A percentile compares a stretch with the other conserved stretches of the same genome.
Conservation (phyloP, 768 basidiomycete genomes). For the Paxillus ammoniavirescens region DNA sequence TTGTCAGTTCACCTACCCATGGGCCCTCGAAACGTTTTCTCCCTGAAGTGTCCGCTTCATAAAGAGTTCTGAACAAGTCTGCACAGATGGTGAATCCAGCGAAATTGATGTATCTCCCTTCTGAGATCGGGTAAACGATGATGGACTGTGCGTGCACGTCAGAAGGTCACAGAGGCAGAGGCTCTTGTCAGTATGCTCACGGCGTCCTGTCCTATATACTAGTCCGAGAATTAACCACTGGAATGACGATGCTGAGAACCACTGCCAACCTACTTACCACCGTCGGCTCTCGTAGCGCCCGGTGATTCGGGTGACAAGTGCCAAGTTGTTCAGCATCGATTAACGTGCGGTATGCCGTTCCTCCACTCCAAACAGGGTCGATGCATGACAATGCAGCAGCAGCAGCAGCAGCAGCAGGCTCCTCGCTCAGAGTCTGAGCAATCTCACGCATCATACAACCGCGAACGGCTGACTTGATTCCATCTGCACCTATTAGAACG, state of each 20-base stretch:
- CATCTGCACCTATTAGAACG: conserved; percentile 69
- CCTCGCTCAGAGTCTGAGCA: conserved; percentile 31
- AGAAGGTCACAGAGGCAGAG: neutral
- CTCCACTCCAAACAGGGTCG: conserved; percentile 60
- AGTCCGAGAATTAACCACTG: neutral
- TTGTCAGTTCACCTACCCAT: conserved; percentile 50
- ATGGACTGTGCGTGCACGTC: conserved; percentile 42
- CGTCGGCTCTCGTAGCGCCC: conserved; percentile 43
- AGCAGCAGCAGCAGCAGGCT: conserved; percentile 44
- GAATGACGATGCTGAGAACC: neutral
- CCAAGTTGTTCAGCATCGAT: conserved; percentile 50
- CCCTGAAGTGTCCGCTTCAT: conserved; percentile 12
- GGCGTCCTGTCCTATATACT: conserved; percentile 59
- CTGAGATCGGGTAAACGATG: conserved; percentile 60
- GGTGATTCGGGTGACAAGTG: conserved; percentile 45
- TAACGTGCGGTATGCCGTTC: conserved; percentile 56
- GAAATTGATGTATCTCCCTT: conserved; percentile 59
- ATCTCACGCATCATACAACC: conserved; percentile 33
- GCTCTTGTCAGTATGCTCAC: conserved; percentile 27
- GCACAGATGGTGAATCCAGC: conserved; percentile 53
- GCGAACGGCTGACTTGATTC: conserved; percentile 54
- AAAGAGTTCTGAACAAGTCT: conserved; percentile 51
- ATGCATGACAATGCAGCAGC: conserved; percentile 41
- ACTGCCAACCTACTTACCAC: conserved; percentile 35
- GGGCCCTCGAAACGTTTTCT: conserved; percentile 28